phyloP scores from a whole-genome alignment of 306 rosid genomes.

The Begonia fuchsioides region DNA sequence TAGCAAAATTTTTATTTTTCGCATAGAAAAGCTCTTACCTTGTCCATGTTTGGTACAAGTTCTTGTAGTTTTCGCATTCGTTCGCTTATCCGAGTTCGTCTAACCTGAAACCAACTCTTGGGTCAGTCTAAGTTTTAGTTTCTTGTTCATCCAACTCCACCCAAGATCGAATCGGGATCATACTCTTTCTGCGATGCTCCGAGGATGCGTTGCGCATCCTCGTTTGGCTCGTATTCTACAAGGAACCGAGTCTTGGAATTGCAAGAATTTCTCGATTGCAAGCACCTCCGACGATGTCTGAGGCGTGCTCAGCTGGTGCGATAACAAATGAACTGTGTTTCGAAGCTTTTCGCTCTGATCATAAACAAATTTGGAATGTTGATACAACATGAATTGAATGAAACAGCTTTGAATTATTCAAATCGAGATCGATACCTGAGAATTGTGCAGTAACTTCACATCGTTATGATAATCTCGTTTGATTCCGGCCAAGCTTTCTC shows the following conservation, averaged over 20 bases:
- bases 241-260: constrained; percentile 78
- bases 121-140: background rate
- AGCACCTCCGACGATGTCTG: constrained; percentile 46
- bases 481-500: constrained; percentile 25
- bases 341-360: constrained; percentile 46
- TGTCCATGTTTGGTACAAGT: constrained; percentile 96
- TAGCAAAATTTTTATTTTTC: background rate
- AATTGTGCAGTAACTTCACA: constrained; percentile 29
- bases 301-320: constrained; percentile 77
- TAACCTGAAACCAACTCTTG: constrained; percentile 24
- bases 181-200: constrained; percentile 98
- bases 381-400: constrained; percentile 1
- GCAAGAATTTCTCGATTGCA: constrained; percentile 57
- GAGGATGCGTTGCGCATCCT: constrained; percentile 96
- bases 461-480: constrained; percentile 38
- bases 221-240: constrained; percentile 90
- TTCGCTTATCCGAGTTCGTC: constrained; percentile 92
- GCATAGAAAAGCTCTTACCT: constrained; percentile 27
- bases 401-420: constrained; percentile 3
- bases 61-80: constrained; percentile 90
- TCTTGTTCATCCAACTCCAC: background rate
- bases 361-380: constrained; percentile 2
- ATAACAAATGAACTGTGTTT: constrained; percentile 36
- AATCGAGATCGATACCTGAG: constrained; percentile 30
- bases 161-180: background rate